Evolutionary conservation across 192 early-diverging fungal genomes (phyloP).

Genomic region (Umbelopsis isabellina): DNA sequence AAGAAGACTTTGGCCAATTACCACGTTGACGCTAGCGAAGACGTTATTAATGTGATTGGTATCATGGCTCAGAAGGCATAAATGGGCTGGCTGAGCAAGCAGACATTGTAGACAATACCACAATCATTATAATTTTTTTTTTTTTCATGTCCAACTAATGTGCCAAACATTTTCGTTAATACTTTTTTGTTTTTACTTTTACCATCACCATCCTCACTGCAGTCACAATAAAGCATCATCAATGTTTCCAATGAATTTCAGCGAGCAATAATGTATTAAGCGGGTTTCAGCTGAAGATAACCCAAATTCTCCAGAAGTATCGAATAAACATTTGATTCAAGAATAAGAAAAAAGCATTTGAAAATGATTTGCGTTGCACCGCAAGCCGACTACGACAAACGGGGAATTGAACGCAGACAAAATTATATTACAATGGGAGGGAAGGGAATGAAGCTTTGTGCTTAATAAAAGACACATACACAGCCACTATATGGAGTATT

Average conservation of each 20-base stretch:
- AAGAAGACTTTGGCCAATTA: constrained; percentile 92
- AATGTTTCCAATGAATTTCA: too few species aligned
- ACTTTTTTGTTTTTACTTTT: background rate
- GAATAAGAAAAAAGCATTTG: background rate
- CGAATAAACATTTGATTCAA: background rate
- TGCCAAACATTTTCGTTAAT: background rate
- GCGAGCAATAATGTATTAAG: too few species aligned
- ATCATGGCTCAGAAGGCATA: background rate
- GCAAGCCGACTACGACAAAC: background rate
- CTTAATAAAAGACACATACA: background rate
- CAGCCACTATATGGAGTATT: too few species aligned
- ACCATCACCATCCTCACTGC: too few species aligned
- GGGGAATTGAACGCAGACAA: background rate
- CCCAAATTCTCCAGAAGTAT: too few species aligned
- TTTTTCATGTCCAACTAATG: background rate
- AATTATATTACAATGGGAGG: constrained; percentile 6
- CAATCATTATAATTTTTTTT: background rate
- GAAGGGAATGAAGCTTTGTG: background rate
- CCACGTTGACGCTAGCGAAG: constrained; percentile 77
- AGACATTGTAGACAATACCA: constrained; percentile 13
- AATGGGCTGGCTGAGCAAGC: background rate
- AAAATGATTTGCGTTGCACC: too few species aligned
- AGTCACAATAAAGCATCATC: too few species aligned
- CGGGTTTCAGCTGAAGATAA: too few species aligned
- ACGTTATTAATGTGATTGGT: constrained; percentile 52